Evolutionary conservation across 768 basidiomycete species (phyloP), one percentile per base, ranked within the genome.

Genomic region (Tricholoma furcatifolium): DNA sequence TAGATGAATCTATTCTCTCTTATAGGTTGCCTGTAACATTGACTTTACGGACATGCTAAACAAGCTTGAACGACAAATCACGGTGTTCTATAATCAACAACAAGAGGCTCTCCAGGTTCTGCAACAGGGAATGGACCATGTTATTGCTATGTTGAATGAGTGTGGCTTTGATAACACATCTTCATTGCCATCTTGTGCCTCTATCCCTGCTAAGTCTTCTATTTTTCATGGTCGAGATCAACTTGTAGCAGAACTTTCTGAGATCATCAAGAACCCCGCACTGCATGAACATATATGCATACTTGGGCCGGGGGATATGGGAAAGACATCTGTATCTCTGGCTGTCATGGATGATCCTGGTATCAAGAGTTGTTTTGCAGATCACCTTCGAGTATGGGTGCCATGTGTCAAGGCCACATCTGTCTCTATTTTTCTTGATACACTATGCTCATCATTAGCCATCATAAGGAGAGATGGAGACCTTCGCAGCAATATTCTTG

Each of bases 241-340:
- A 4, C 43, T 44, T 0, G n/a, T 44, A 11, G 24, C 27, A 2
- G n/a, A 44, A 31, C 43, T 44, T n/a, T 23, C 31, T 18, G 17
- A 7, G 6, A 17, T 44, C 14, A 31, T 44, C 30, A 43, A 9
- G 10, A 17, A 35, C 34, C 8, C 11, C 27, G 43, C 43, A 23
- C 12, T n/a, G 18, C 27, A 5, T 1, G 18, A 31, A 4, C 27
- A 44, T 11, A 18, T 44, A 9, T 44, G 43, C 15, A 18, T 44
- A 6, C 43, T 44, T 31, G 43, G 66, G 11, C 57, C 63, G 3
- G 73, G 71, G 1, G 73, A 73, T 14, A 72, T 73, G 56, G 73
- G 73, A 14, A 74, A 75, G 58, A 73, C 73, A 1, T 59, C 69
- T 3, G 54, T 69, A 30, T 69, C 74, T 1, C 61, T 72, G 7